Evolutionary conservation across 768 basidiomycete species (phyloP).

Genomic region (Rhodotorula sphaerocarpa): DNA sequence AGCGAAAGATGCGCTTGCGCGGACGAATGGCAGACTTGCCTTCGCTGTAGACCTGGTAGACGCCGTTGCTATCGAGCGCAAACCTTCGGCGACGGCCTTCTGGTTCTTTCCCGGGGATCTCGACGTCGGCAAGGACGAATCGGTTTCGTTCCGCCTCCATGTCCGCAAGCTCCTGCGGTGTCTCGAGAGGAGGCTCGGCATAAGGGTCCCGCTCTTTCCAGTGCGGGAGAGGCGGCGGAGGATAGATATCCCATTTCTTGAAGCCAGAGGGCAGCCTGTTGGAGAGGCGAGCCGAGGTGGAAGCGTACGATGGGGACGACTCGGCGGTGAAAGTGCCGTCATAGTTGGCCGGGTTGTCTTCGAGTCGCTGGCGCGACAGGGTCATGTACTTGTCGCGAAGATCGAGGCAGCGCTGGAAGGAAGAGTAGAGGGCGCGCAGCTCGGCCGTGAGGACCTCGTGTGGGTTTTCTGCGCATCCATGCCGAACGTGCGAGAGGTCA

Average conservation of each 20-base stretch:
- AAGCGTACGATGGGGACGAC: slow-evolving; percentile 15
- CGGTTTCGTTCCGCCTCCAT: slow-evolving; percentile 52
- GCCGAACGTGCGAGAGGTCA: background rate
- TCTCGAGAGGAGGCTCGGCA: slow-evolving; percentile 16
- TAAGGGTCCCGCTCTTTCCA: slow-evolving; percentile 59
- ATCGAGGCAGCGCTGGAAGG: slow-evolving; percentile 68
- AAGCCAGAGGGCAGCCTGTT: slow-evolving; percentile 53
- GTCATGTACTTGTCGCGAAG: slow-evolving; percentile 92
- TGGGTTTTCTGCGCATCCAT: slow-evolving; percentile 15
- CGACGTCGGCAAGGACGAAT: background rate
- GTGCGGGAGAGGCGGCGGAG: slow-evolving; percentile 83
- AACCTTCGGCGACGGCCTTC: slow-evolving; percentile 42
- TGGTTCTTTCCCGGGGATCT: background rate
- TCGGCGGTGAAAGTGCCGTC: slow-evolving; percentile 57
- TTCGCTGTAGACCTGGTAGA: slow-evolving; percentile 68
- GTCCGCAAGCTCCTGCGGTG: slow-evolving; percentile 42
- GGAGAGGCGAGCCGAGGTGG: slow-evolving; percentile 51
- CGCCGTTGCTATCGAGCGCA: slow-evolving; percentile 74
- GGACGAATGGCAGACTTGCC: slow-evolving; percentile 15
- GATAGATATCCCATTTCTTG: slow-evolving; percentile 78
- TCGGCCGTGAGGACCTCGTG: slow-evolving; percentile 40
- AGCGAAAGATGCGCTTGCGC: no score
- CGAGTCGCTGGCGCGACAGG: slow-evolving; percentile 77
- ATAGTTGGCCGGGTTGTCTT: slow-evolving; percentile 88
- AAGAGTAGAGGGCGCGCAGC: slow-evolving; percentile 52